phyloP scores from a whole-genome alignment of 2,329 filamentous ascomycete genomes.

The Cladosporium sp. region DNA sequence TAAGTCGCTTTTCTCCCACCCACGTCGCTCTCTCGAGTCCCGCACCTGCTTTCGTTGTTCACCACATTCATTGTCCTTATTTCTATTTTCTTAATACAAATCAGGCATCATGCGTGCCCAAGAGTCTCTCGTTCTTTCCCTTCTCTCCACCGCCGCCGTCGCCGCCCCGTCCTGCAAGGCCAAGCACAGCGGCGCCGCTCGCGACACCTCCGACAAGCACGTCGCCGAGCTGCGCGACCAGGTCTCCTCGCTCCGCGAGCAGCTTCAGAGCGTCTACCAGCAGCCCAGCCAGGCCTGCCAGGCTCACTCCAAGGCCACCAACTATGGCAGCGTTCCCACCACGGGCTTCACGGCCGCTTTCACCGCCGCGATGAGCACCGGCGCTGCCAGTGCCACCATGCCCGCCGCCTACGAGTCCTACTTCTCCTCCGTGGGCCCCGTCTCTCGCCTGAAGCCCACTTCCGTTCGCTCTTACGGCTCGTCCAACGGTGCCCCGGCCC shows the following conservation, averaged over 20 bases:
- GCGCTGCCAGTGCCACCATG: conserved; percentile 1
- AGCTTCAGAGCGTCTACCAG: conserved; percentile 6
- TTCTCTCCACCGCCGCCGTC: conserved; percentile 8
- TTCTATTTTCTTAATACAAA: conserved; percentile 3
- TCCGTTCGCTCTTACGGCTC: background rate
- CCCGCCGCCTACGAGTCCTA: conserved; percentile 2
- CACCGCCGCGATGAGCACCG: conserved; percentile 7
- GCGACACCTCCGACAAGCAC: background rate
- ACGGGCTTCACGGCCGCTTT: conserved; percentile 1
- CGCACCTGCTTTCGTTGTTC: conserved; percentile 3
- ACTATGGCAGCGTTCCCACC: conserved; percentile 2
- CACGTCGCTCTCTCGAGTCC: background rate
- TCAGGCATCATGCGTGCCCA: conserved; percentile 5
- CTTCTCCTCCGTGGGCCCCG: conserved; percentile 4
- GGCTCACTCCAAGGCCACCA: background rate
- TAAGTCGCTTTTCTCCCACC: conserved; percentile 3
- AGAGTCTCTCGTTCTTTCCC: conserved; percentile 9
- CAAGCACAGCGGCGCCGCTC: background rate
- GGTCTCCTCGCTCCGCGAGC: conserved; percentile 7
- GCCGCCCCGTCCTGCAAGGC: background rate
- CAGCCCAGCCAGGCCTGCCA: conserved; percentile 5
- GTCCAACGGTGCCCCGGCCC: background rate
- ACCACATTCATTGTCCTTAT: background rate
- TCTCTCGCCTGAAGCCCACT: conserved; percentile 2
- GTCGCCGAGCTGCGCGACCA: conserved; percentile 5